Evolutionary conservation across 192 early-diverging fungal genomes (phyloP), one percentile per base, ranked within the genome.

Genomic region (Chytriomyces sp.): DNA sequence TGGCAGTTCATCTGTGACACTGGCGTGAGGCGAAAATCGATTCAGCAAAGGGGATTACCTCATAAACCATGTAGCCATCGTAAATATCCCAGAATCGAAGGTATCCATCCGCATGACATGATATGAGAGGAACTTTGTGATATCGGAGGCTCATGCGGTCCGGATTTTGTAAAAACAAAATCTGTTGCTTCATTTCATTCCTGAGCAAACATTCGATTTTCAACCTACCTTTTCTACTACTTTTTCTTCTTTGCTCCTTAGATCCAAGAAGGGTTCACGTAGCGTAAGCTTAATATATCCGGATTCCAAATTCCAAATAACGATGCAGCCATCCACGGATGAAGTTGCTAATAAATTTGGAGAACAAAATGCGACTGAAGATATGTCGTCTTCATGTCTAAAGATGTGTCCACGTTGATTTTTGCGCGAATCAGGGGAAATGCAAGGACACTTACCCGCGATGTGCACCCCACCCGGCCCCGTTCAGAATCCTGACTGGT

Each of bases 11-110:
- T 65, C 80, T 82, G 31, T n/a, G 7, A 39, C 34, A 14, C 38
- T 25, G 19, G 19, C 5, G 71, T 67, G 22, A 22, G 52, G 3
- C n/a, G 4, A 37, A 31, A 58, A 55, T 60, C 17, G 17, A 5
- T 22, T 31, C 32, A 22, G 38, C n/a, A 17, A 44, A 25, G 56
- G 22, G 10, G 26, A 26, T 10, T 6, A 85, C 80, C 72, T 88
- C 86, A 55, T 73, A 78, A 10, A 88, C 55, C 80, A 88, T 75
- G 2, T 22, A 52, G 5, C 79, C 83, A 10, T 86, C 80, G 30
- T 77, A 73, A 1, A 82, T 73, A 72, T 88, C 85, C 86, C 86
- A 88, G 52, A 84, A 74, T 58, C 86, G 53, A 28, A 88, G 49
- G 70, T 77, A 76, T 3, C 86, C 86, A 78, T 88, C 84, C 6